Conservation (phyloP, 2,329 filamentous ascomycete genomes). For the Ceratocystis destructans region DNA sequence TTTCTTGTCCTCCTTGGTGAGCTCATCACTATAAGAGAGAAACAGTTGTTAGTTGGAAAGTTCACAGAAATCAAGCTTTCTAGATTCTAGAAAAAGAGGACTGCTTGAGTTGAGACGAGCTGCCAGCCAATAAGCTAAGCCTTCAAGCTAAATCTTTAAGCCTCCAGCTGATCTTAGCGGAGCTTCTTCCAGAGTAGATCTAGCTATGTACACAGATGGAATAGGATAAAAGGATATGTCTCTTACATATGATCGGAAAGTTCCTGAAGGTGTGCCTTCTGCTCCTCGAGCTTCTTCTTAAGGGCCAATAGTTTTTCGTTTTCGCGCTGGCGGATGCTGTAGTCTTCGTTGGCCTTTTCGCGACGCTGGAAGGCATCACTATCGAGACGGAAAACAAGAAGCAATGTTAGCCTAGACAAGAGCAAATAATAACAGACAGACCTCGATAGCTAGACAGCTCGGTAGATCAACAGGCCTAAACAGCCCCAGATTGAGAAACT, state of each 20-base stretch:
- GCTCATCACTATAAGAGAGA: slow-evolving; percentile 47
- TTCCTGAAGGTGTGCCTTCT: slow-evolving; percentile 71
- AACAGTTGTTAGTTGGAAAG: not conserved
- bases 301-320: slow-evolving; percentile 74
- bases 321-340: slow-evolving; percentile 76
- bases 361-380: slow-evolving; percentile 90
- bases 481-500: slow-evolving; percentile 24
- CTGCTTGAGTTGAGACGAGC: not conserved
- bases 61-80: not conserved
- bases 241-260: slow-evolving; percentile 77
- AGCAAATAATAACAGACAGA: not conserved
- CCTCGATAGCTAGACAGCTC: not conserved
- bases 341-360: slow-evolving; percentile 75
- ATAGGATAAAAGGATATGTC: not conserved
- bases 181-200: not conserved
- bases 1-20: slow-evolving; percentile 58
- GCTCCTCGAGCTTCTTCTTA: slow-evolving; percentile 57
- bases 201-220: not conserved
- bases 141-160: not conserved
- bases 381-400: slow-evolving; percentile 12
- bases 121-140: not conserved
- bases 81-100: not conserved
- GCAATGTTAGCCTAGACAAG: not conserved
- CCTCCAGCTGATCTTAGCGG: not conserved
- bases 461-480: no score